Percentiles rank a stretch among this genome's conserved stretches.
Evolutionary conservation across 371 early-diverging fungal genomes (phyloP).

Genomic region (Capniomyces stellatus): DNA sequence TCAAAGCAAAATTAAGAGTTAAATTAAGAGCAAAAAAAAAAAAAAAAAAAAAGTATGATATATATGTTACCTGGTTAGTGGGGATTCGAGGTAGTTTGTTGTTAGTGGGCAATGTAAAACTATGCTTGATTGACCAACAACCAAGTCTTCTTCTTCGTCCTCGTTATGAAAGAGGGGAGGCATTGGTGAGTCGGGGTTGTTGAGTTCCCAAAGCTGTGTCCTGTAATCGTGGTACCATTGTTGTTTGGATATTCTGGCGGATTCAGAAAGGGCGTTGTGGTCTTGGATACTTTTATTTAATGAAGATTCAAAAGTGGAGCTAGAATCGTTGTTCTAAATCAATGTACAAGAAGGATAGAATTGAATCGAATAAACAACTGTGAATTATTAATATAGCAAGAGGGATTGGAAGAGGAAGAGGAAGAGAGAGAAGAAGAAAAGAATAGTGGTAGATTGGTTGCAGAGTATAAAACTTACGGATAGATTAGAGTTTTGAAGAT

Average conservation of each 20-base stretch:
- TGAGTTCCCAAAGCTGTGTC: slow-evolving; percentile 2
- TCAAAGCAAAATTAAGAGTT: not conserved
- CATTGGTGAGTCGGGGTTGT: not conserved
- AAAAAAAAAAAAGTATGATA: not conserved
- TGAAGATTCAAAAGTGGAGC: not conserved
- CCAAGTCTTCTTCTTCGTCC: not conserved
- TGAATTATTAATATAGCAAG: not conserved
- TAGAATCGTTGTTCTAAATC: not conserved
- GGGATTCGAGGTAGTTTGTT: slow-evolving; percentile 1
- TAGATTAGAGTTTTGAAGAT: no score
- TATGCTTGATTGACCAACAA: not conserved
- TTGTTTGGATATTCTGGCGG: not conserved
- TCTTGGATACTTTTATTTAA: not conserved
- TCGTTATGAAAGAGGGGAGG: not conserved
- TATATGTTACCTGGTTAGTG: not conserved
- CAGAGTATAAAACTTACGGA: no score
- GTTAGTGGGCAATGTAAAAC: slow-evolving; percentile 1
- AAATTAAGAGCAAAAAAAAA: not conserved
- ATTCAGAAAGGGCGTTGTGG: not conserved
- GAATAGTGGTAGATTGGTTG: no score
- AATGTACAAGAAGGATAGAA: not conserved
- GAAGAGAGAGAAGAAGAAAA: no score
- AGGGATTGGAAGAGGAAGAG: no score
- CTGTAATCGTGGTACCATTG: slow-evolving; percentile 3
- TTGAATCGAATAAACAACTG: not conserved